A percentile compares a stretch with the other conserved stretches of the same genome.
These are phyloP conservation scores for Monosporozyma aerobia DNA, from an alignment of 805 yeast species.

Conservation along the genomic window DNA sequence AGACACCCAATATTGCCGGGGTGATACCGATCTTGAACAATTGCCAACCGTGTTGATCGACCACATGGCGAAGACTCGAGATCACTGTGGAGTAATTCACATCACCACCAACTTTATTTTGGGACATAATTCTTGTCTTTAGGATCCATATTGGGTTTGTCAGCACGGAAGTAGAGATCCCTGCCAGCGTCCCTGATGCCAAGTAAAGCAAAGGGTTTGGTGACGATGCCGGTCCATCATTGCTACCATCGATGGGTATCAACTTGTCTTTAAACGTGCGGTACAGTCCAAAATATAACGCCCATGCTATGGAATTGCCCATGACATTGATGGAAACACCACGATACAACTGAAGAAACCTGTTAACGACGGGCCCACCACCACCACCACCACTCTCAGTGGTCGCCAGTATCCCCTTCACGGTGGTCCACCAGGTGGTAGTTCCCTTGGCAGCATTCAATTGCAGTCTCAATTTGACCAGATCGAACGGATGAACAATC, in stretches of 20 bases:
- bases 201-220: slow-evolving; percentile 37
- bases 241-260: neutral
- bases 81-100: slow-evolving; percentile 41
- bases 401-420: neutral
- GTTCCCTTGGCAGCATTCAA: slow-evolving; percentile 31
- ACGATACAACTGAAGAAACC: slow-evolving; percentile 41
- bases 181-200: slow-evolving; percentile 57
- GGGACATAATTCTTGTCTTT: slow-evolving; percentile 77
- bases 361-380: neutral
- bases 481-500: slow-evolving; percentile 81
- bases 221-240: neutral
- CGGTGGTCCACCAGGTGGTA: neutral
- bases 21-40: slow-evolving; percentile 67
- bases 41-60: slow-evolving; percentile 44
- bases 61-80: slow-evolving; percentile 46
- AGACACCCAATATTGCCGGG: slow-evolving; percentile 72
- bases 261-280: slow-evolving; percentile 44
- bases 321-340: slow-evolving; percentile 73
- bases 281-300: slow-evolving; percentile 73
- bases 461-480: slow-evolving; percentile 76
- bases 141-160: slow-evolving; percentile 96
- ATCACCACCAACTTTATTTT: slow-evolving; percentile 13
- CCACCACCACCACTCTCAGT: neutral
- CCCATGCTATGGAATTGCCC: slow-evolving; percentile 88
- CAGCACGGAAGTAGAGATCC: slow-evolving; percentile 58